Percentiles rank a stretch among this genome's conserved stretches.
These are phyloP conservation scores for Senna siamea DNA, from an alignment of 306 rosid genomes.

Conservation along the genomic window DNA sequence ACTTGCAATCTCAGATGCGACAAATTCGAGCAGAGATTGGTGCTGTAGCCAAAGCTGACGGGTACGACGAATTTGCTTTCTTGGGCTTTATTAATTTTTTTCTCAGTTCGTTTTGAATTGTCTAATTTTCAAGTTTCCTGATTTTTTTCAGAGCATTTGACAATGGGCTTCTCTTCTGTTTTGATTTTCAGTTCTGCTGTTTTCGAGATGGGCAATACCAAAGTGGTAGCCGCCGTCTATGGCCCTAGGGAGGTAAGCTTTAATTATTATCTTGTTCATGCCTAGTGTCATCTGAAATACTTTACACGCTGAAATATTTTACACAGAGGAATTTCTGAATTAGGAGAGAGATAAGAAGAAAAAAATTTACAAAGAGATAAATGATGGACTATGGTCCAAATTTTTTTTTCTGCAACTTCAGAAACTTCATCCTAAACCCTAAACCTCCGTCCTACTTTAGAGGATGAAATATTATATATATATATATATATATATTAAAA, in stretches of 20 bases:
- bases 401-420: too few relatives aligned
- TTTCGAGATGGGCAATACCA: constrained; percentile 95
- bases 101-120: neutral
- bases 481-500: too few relatives aligned
- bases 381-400: too few relatives aligned
- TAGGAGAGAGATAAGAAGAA: too few relatives aligned
- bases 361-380: too few relatives aligned
- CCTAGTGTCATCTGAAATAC: too few relatives aligned
- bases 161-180: neutral
- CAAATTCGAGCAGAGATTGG: constrained; percentile 92
- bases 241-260: constrained; percentile 84
- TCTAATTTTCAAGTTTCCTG: neutral
- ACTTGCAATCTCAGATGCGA: constrained; percentile 62
- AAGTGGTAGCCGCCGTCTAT: constrained; percentile 90
- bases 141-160: constrained; percentile 6
- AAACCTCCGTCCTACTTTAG: too few relatives aligned
- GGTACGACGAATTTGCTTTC: constrained; percentile 43
- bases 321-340: too few relatives aligned
- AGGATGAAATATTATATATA: too few relatives aligned
- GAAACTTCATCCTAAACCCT: too few relatives aligned
- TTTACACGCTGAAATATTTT: too few relatives aligned
- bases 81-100: neutral
- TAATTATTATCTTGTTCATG: neutral
- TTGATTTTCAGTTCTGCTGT: constrained; percentile 65
- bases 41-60: constrained; percentile 83